Evolutionary conservation across 208 protist species (phyloP).

Genomic region (Sergeia podlipaevii): DNA sequence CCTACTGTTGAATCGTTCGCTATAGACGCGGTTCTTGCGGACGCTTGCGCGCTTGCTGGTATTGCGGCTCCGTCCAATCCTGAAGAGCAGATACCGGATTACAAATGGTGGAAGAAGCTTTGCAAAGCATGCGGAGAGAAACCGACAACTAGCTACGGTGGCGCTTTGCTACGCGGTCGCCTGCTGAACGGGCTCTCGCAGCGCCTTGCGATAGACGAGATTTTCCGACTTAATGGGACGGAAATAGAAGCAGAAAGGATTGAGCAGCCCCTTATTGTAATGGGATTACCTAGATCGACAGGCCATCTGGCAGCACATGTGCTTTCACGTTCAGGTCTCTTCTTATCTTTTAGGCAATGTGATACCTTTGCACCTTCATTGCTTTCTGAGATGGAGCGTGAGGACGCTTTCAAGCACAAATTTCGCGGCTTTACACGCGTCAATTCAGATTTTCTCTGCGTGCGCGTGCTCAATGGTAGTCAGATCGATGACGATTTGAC

Average conservation of each 20-base stretch:
- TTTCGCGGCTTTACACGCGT: constrained; percentile 54
- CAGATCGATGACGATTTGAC: constrained; percentile 86
- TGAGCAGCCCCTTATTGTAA: constrained; percentile 62
- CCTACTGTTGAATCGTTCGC: constrained; percentile 40
- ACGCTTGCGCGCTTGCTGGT: constrained; percentile 48
- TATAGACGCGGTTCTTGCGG: constrained; percentile 51
- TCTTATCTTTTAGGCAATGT: constrained; percentile 65
- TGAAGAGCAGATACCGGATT: constrained; percentile 43
- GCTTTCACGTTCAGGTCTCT: constrained; percentile 74
- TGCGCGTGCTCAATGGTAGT: constrained; percentile 43
- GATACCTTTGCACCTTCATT: constrained; percentile 74
- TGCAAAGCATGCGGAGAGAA: constrained; percentile 76
- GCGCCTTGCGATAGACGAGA: constrained; percentile 76
- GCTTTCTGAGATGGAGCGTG: constrained; percentile 61
- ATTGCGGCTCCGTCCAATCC: constrained; percentile 39
- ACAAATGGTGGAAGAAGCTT: constrained; percentile 82
- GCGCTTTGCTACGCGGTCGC: constrained; percentile 43
- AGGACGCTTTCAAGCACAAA: constrained; percentile 36
- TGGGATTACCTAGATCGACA: constrained; percentile 85
- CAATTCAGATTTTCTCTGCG: constrained; percentile 72
- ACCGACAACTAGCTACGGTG: constrained; percentile 54
- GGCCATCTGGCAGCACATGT: constrained; percentile 86
- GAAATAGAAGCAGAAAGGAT: constrained; percentile 73
- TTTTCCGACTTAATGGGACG: constrained; percentile 60
- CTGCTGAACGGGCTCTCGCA: constrained; percentile 74